Evolutionary conservation across 352 stramenopile species (phyloP).

Genomic region (Pythium aquatile): DNA sequence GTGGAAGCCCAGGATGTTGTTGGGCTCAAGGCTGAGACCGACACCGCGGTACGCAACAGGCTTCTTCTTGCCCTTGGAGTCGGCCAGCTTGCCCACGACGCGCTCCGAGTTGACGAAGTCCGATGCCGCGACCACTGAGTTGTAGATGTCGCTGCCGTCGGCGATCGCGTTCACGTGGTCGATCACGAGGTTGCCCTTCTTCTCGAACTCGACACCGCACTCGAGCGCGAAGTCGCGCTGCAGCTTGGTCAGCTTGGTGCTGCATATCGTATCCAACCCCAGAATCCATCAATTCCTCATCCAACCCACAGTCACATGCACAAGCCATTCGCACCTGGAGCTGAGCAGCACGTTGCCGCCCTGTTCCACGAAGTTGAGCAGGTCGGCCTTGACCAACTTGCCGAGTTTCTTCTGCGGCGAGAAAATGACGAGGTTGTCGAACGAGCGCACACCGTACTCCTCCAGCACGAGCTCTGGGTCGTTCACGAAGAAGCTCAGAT

Average conservation of each 20-base stretch:
- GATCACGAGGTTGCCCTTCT: slow-evolving; percentile 85
- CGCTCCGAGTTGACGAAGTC: slow-evolving; percentile 69
- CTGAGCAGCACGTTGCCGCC: slow-evolving; percentile 84
- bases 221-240: slow-evolving; percentile 85
- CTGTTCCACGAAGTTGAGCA: slow-evolving; percentile 84
- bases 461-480: slow-evolving; percentile 61
- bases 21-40: slow-evolving; percentile 79
- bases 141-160: slow-evolving; percentile 66
- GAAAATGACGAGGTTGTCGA: slow-evolving; percentile 91
- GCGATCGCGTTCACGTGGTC: slow-evolving; percentile 80
- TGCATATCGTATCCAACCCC: slow-evolving; percentile 16
- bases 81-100: slow-evolving; percentile 55
- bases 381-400: slow-evolving; percentile 60
- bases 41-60: slow-evolving; percentile 76
- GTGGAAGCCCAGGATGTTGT: slow-evolving; percentile 83
- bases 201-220: slow-evolving; percentile 87
- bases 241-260: slow-evolving; percentile 73
- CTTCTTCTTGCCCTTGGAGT: slow-evolving; percentile 43
- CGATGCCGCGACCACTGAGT: slow-evolving; percentile 66
- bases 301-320: neutral
- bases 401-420: slow-evolving; percentile 79
- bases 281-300: neutral
- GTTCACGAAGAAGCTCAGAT: slow-evolving; percentile 56
- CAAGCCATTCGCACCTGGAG: slow-evolving; percentile 31
- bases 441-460: slow-evolving; percentile 84